Evolutionary conservation across 805 yeast species (phyloP).

Genomic region (Nakazawaea peltata): DNA sequence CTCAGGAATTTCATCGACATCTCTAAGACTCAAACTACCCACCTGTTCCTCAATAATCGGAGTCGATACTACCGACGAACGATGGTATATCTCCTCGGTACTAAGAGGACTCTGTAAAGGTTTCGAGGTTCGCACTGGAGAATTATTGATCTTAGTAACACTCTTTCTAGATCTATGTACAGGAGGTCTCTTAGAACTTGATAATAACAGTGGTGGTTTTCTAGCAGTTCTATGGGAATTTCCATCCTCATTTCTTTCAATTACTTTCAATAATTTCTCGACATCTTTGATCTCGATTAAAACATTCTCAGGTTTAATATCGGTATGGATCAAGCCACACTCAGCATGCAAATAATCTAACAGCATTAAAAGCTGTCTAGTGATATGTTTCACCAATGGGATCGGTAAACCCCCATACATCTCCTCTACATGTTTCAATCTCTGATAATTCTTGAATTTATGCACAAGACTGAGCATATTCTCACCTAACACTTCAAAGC

Average conservation of each 20-base stretch:
- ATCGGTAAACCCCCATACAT: slow-evolving; percentile 48
- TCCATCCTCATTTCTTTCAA: slow-evolving; percentile 25
- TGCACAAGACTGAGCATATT: slow-evolving; percentile 43
- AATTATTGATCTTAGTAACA: slow-evolving; percentile 3
- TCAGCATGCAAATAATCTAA: slow-evolving; percentile 49
- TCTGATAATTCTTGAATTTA: slow-evolving; percentile 34
- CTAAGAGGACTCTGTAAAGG: slow-evolving; percentile 39
- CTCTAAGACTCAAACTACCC: slow-evolving; percentile 18
- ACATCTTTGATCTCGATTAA: slow-evolving; percentile 47
- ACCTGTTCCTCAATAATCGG: slow-evolving; percentile 5
- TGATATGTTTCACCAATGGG: slow-evolving; percentile 43
- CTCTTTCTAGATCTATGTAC: slow-evolving; percentile 15
- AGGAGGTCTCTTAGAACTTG: not conserved
- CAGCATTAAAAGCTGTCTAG: slow-evolving; percentile 46
- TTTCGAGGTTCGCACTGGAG: slow-evolving; percentile 36
- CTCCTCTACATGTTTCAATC: slow-evolving; percentile 23
- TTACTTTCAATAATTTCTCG: slow-evolving; percentile 36
- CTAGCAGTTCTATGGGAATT: not conserved
- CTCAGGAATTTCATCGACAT: slow-evolving; percentile 14
- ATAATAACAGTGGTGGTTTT: not conserved
- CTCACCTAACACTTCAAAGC: slow-evolving; percentile 58
- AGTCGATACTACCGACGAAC: slow-evolving; percentile 9
- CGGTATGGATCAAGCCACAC: slow-evolving; percentile 68
- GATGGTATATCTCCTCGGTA: slow-evolving; percentile 13
- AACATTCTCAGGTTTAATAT: slow-evolving; percentile 69